Conservation (phyloP, 768 basidiomycete genomes). For the Lactarius vividus region DNA sequence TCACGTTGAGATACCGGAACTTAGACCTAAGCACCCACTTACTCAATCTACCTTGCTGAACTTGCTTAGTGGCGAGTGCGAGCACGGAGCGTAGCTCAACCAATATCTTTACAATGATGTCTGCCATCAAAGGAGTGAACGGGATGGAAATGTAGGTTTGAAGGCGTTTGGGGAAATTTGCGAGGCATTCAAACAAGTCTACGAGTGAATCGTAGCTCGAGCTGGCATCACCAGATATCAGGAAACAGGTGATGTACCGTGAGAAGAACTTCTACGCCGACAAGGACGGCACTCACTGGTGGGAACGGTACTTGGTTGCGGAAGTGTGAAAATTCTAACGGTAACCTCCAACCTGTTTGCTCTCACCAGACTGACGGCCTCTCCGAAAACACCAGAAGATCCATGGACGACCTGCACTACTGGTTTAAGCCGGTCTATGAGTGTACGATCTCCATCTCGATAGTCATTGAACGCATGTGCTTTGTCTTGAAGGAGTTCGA, state of each 20-base stretch:
- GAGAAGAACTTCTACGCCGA: background rate
- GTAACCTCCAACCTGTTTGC: too few relatives aligned
- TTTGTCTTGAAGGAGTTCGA: background rate
- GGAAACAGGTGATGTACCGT: background rate
- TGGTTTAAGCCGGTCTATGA: background rate
- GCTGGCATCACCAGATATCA: background rate
- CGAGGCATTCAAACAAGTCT: background rate
- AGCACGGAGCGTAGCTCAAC: background rate
- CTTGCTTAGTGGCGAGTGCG: conserved; percentile 1
- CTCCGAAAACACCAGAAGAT: background rate
- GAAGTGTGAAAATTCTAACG: too few relatives aligned
- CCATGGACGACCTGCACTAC: background rate
- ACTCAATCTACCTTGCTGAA: background rate
- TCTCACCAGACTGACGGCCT: background rate
- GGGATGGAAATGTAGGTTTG: background rate
- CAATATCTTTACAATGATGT: background rate
- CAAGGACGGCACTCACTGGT: background rate
- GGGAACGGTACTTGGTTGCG: background rate
- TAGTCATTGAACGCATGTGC: background rate
- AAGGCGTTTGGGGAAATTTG: background rate
- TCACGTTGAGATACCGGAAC: background rate
- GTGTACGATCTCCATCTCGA: background rate
- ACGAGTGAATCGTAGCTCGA: background rate
- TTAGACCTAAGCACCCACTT: background rate
- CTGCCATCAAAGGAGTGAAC: background rate